Base-by-base conservation (phyloP, 495 filamentous ascomycete species). In the Rostrohypoxylon terebratum region DNA sequence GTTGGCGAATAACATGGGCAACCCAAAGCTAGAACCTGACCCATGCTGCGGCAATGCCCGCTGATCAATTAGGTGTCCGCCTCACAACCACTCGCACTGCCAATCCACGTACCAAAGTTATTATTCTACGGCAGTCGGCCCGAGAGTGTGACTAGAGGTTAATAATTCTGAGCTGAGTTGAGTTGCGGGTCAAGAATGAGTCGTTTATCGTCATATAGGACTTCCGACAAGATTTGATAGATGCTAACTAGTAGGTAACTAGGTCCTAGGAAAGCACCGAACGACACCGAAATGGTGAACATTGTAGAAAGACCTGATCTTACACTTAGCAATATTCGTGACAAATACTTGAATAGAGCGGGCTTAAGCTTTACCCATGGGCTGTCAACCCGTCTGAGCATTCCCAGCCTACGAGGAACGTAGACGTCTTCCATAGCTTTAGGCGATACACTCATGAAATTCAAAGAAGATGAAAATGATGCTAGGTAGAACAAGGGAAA, bases 31-130 rank as follows among this genome's bases (percentile, higher is more conserved):
- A 31, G 51, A 54, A 58, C 25, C n/a, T 13, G 63, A 54, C 11
- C 42, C 25, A 53, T 57, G 57, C 18, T 57, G 31, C 59, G 25
- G 44, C 44, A 66, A 44, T 58, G 28, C 48, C 36, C 50, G 63
- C 51, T 31, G 63, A 66, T 48, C 40, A 42, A 23, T n/a, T 21
- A 18, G 51, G 3, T 47, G 38, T 25, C 38, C 58, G 11, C 16
- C 4, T 0, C n/a, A 5, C 16, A 45, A 11, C 28, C 6, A 13
- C 20, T 2, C 6, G 16, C 4, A 20, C 6, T 51, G 13, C 38
- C 40, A 21, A 8, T 57, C 11, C 9, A n/a, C 53, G 31, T 57
- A 38, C 2, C 33, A 3, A 21, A 18, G 14, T n/a, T 57, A n/a
- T 6, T 7, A 33, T 0, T 11, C 20, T 50, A 50, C 11, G 21